phyloP scores from a whole-genome alignment of 2,329 filamentous ascomycete species.

The Niveomyces coronatus region DNA sequence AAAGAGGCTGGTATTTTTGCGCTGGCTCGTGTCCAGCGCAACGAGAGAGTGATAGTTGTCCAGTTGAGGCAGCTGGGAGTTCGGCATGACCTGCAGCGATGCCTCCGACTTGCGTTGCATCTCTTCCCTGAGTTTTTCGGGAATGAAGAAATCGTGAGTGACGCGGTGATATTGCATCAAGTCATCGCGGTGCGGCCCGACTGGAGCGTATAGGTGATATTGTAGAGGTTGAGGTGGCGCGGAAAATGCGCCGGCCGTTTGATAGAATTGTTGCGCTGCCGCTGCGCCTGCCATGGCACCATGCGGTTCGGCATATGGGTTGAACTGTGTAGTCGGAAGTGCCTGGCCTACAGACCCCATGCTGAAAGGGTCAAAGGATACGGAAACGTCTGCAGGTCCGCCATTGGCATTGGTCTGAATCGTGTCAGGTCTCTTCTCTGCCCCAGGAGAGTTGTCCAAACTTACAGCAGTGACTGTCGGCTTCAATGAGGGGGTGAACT shows the following conservation, averaged over 20 bases:
- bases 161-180: constrained; percentile 76
- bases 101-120: constrained; percentile 83
- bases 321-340: constrained; percentile 44
- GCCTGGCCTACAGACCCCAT: constrained; percentile 45
- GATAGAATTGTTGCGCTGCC: constrained; percentile 56
- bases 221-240: constrained; percentile 57
- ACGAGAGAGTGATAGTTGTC: constrained; percentile 91
- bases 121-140: constrained; percentile 78
- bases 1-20: constrained; percentile 70
- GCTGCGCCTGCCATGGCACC: constrained; percentile 44
- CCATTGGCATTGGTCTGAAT: constrained; percentile 35
- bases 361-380: constrained; percentile 52
- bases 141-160: constrained; percentile 84
- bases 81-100: constrained; percentile 73
- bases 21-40: constrained; percentile 70
- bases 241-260: constrained; percentile 41
- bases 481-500: constrained; percentile 52
- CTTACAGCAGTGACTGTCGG: constrained; percentile 20
- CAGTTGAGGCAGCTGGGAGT: constrained; percentile 62
- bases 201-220: constrained; percentile 87
- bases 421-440: not conserved
- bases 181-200: constrained; percentile 73
- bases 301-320: constrained; percentile 71
- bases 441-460: too few species aligned
- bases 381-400: constrained; percentile 31